Percentiles rank a stretch among this genome's conserved stretches.
Conservation (phyloP, 1,139 yeast genomes). For the Suhomyces yuchorum region DNA sequence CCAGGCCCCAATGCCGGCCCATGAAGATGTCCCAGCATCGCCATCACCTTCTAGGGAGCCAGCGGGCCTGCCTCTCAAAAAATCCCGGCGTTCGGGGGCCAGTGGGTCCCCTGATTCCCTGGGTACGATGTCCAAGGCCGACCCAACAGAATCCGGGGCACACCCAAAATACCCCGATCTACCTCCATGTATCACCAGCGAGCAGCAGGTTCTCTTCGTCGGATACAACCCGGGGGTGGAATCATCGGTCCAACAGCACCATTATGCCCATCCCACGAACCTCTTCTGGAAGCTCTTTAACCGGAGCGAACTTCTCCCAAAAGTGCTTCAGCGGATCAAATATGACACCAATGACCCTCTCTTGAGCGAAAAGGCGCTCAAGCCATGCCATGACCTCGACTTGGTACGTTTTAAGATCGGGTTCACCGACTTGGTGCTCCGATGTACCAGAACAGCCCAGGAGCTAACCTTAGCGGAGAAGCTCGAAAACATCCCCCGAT, state of each 20-base stretch:
- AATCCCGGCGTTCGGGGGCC: neutral
- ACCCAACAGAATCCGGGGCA: neutral
- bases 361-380: slow-evolving; percentile 21
- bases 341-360: slow-evolving; percentile 16
- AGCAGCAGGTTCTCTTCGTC: slow-evolving; percentile 53
- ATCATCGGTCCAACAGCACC: slow-evolving; percentile 66
- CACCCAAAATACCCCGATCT: slow-evolving; percentile 26
- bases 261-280: slow-evolving; percentile 74
- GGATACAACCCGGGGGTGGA: slow-evolving; percentile 77
- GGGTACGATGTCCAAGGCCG: neutral
- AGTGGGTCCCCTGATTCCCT: neutral
- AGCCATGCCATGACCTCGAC: slow-evolving; percentile 46
- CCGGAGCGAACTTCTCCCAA: slow-evolving; percentile 48
- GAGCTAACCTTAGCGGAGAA: slow-evolving; percentile 59
- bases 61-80: neutral
- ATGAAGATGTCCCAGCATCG: neutral
- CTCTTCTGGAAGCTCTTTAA: slow-evolving; percentile 69
- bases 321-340: slow-evolving; percentile 19
- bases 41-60: neutral
- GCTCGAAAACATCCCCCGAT: slow-evolving; percentile 54
- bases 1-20: neutral
- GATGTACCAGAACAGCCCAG: slow-evolving; percentile 64
- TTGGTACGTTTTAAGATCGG: slow-evolving; percentile 56
- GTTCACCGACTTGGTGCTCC: slow-evolving; percentile 67
- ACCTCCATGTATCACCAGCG: slow-evolving; percentile 36